A percentile compares a stretch with the other conserved stretches of the same genome.
Conservation (phyloP, 139 green algal genomes). For the Closterium sp. region DNA sequence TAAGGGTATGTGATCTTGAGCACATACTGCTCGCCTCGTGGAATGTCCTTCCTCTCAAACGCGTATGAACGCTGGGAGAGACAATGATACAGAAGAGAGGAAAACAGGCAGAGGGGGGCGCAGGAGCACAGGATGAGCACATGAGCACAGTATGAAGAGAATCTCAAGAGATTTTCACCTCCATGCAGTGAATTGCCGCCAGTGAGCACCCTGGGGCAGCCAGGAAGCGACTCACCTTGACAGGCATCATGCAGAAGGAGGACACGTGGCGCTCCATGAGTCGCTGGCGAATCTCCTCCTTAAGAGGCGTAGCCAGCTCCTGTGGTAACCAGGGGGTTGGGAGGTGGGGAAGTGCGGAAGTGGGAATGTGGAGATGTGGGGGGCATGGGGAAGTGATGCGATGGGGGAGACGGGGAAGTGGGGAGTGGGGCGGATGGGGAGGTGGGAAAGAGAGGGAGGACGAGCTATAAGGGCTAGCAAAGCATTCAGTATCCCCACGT, state of each 20-base stretch:
- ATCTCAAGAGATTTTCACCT: no score
- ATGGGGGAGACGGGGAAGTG: neutral
- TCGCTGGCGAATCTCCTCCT: conserved; percentile 70
- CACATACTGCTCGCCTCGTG: conserved; percentile 81
- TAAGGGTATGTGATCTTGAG: conserved; percentile 79
- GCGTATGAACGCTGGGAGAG: conserved; percentile 74
- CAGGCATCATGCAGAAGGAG: conserved; percentile 77
- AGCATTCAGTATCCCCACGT: no score
- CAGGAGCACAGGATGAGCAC: neutral
- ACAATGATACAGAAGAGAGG: neutral
- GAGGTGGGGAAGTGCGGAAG: no score
- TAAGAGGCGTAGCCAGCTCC: conserved; percentile 61
- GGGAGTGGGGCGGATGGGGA: no score
- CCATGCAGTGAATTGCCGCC: no score
- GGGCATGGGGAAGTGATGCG: no score
- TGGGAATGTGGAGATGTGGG: no score
- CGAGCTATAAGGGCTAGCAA: no score
- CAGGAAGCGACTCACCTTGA: conserved; percentile 54
- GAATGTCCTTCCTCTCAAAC: conserved; percentile 82
- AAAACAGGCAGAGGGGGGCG: neutral
- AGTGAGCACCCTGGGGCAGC: neutral
- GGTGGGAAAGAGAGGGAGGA: no score
- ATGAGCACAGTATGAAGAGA: no score
- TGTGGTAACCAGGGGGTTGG: conserved; percentile 28
- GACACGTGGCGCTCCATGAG: conserved; percentile 66